A percentile compares a stretch with the other conserved stretches of the same genome.
phyloP scores from a whole-genome alignment of 1,284 basidiomycete species.

The Bjerkandera adusta region DNA sequence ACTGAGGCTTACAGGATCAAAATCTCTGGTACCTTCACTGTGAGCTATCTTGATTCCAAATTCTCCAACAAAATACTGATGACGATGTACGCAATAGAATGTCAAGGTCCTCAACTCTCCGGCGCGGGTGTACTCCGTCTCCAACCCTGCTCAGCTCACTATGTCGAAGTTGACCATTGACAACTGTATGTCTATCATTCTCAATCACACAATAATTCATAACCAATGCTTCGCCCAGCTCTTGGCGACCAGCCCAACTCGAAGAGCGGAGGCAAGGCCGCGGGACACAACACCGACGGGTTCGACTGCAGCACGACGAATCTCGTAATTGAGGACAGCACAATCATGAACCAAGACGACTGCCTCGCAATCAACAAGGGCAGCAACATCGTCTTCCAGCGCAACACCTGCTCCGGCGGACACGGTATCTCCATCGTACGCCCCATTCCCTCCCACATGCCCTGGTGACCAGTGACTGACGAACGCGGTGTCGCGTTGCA shows the following conservation, averaged over 20 bases:
- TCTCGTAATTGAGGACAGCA: slow-evolving; percentile 41
- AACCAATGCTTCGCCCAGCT: slow-evolving; percentile 23
- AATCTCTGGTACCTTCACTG: slow-evolving; percentile 49
- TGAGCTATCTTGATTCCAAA: slow-evolving; percentile 19
- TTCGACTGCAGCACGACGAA: slow-evolving; percentile 47
- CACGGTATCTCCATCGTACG: slow-evolving; percentile 56
- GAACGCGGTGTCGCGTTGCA: slow-evolving; percentile 7
- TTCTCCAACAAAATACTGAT: not conserved
- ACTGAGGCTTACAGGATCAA: slow-evolving; percentile 39
- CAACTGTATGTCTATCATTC: slow-evolving; percentile 30
- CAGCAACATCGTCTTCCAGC: slow-evolving; percentile 49
- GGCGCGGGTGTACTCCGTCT: slow-evolving; percentile 32
- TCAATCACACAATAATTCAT: not conserved
- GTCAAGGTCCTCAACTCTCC: slow-evolving; percentile 40
- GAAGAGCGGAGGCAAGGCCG: slow-evolving; percentile 37
- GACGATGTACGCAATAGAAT: slow-evolving; percentile 21
- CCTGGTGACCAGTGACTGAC: not conserved
- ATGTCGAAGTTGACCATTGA: slow-evolving; percentile 35
- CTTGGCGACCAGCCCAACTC: slow-evolving; percentile 41
- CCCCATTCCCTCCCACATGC: not conserved
- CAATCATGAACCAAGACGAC: slow-evolving; percentile 48
- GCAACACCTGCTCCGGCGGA: slow-evolving; percentile 53
- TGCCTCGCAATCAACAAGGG: slow-evolving; percentile 62
- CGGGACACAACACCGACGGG: slow-evolving; percentile 48
- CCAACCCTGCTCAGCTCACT: slow-evolving; percentile 30